Evolutionary conservation across 257 asterid genomes (phyloP), one percentile per base, ranked within the genome.

Genomic region (Vinca minor): DNA sequence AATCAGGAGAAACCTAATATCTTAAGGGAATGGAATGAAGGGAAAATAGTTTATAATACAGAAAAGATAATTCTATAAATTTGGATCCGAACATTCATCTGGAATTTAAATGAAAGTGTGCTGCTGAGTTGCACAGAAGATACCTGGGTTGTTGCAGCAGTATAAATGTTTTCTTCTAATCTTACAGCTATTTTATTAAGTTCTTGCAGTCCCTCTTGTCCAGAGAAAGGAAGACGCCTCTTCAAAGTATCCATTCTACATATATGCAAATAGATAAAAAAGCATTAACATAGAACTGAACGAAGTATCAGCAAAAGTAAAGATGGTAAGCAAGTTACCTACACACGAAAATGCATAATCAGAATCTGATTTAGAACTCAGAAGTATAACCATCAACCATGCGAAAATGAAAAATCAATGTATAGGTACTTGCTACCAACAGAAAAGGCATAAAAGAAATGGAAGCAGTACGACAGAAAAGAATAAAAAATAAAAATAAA

Each of bases 201-300:
- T 78, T 87, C 96, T 72, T 78, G 87, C 47, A 85, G 75, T 61
- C 91, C 95, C 62, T 85, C 96, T 73, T 73, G 87, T 56, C 91
- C 95, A 74, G 93, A 82, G 75, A 78, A 75, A 70, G 96, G 96
- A 71, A 88, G 95, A 75, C 89, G 93, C 74, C 89, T 78, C 88
- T 85, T 87, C 85, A 92, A 78, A 46, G 86, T 84, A 34, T 92
- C 95, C 92, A 89, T 76, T 85, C 98, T 92, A 71, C 71, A 65
- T 73, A 70, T 62, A 63, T 3, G 23, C 13, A 38, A 46, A 45
- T 26, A 68, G 21, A 35, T 53, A n/a, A 11, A 34, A 23, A 25
- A 65, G 23, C 14, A 61, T 36, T 47, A 55, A 68, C 21, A 54
- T 42, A 14, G 59, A 72, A 56, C 57, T 66, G 14, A 54, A 13